These are phyloP conservation scores for Stereocaulon alpinum DNA, from an alignment of 495 filamentous ascomycete species.

Conservation along the genomic window DNA sequence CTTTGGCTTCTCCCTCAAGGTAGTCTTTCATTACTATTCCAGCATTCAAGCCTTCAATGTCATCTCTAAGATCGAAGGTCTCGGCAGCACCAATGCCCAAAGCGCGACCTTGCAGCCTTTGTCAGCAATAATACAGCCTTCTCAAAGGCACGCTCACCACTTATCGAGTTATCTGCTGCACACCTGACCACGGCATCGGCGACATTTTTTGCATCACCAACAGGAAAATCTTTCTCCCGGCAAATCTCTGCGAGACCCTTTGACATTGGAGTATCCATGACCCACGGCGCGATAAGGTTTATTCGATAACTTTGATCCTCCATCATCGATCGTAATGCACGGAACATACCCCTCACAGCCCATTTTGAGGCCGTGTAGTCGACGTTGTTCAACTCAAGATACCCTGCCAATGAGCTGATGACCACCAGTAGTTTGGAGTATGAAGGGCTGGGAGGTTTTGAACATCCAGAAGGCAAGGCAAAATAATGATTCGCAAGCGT, in stretches of 20 bases:
- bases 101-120: constrained; percentile 1
- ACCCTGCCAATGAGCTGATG: constrained; percentile 26
- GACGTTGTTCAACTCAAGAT: constrained; percentile 22
- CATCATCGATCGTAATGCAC: constrained; percentile 7
- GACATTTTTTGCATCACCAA: constrained; percentile 8
- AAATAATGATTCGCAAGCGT: constrained; percentile 17
- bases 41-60: constrained; percentile 10
- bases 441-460: not conserved
- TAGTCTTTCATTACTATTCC: constrained; percentile 5
- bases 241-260: not conserved
- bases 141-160: not conserved
- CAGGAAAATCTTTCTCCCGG: not conserved
- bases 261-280: constrained; percentile 17
- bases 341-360: constrained; percentile 26
- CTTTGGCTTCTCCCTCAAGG: constrained; percentile 8
- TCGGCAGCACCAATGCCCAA: constrained; percentile 5
- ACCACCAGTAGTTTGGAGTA: constrained; percentile 19
- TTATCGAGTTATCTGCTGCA: constrained; percentile 4
- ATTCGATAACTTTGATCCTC: constrained; percentile 8
- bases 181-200: constrained; percentile 7
- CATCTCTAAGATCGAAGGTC: constrained; percentile 11
- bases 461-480: not conserved
- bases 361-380: constrained; percentile 26
- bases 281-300: constrained; percentile 17
- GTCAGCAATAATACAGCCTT: not conserved